Evolutionary conservation across 164 flowering plant genomes (phyloP).

Genomic region (Dillenia turbinata): DNA sequence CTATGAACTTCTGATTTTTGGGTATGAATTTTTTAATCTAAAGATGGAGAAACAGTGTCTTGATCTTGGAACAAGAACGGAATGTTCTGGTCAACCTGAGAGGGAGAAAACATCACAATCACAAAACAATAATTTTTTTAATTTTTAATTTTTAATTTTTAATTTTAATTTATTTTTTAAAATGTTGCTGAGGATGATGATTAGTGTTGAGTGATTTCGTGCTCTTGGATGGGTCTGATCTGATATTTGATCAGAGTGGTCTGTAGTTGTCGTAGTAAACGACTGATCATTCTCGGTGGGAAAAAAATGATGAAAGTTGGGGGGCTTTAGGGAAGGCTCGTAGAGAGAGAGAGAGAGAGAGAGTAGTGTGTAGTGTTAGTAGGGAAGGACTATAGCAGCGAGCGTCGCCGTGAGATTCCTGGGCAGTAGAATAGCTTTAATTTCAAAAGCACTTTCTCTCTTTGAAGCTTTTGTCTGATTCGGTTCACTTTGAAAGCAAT

Average conservation of each 20-base stretch:
- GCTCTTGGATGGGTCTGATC: too few species aligned
- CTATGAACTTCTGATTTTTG: too few species aligned
- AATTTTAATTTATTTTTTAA: background rate
- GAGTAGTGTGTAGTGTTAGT: too few species aligned
- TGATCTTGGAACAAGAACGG: too few species aligned
- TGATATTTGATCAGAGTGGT: background rate
- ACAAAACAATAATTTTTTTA: background rate
- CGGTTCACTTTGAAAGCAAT: slow-evolving; percentile 35
- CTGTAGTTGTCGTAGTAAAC: slow-evolving; percentile 32
- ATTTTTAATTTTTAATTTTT: background rate
- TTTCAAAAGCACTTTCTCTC: slow-evolving; percentile 31
- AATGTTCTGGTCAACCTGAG: background rate
- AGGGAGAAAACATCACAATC: slow-evolving; percentile 1
- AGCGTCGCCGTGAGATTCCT: slow-evolving; percentile 27
- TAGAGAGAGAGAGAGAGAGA: too few species aligned
- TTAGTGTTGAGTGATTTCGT: slow-evolving; percentile 14
- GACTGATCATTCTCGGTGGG: slow-evolving; percentile 47
- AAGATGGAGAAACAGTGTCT: too few species aligned
- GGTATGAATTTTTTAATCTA: too few species aligned
- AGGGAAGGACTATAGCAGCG: too few species aligned
- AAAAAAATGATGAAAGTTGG: slow-evolving; percentile 42
- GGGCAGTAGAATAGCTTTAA: slow-evolving; percentile 23
- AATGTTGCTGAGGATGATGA: slow-evolving; percentile 34
- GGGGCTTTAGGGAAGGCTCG: slow-evolving; percentile 11
- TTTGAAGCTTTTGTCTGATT: slow-evolving; percentile 60